phyloP scores from a whole-genome alignment of 1,284 basidiomycete species.

The Abortiporus biennis region DNA sequence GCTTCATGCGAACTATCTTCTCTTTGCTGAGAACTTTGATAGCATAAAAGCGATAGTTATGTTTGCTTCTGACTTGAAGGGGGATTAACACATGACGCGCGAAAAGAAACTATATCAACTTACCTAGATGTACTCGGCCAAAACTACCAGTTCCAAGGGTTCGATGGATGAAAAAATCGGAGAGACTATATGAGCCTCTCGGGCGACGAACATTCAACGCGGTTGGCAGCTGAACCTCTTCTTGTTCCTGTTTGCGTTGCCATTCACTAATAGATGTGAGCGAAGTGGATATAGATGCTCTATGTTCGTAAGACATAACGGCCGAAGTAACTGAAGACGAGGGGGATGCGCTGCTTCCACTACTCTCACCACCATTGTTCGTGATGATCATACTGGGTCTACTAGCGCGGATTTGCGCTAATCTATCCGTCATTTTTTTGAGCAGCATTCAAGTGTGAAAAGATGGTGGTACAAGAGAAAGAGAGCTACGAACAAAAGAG shows the following conservation, averaged over 20 bases:
- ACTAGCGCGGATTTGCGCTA: conserved; percentile 1
- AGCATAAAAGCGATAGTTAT: conserved; percentile 91
- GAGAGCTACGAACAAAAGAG: too few relatives aligned
- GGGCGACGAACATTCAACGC: conserved; percentile 38
- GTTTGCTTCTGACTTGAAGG: conserved; percentile 75
- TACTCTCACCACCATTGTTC: not conserved
- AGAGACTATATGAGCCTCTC: conserved; percentile 62
- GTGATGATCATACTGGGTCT: not conserved
- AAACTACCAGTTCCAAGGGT: conserved; percentile 93
- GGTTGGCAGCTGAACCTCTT: conserved; percentile 12
- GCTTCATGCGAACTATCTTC: conserved; percentile 93
- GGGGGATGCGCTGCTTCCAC: not conserved
- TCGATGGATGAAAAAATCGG: conserved; percentile 71
- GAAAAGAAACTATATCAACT: conserved; percentile 18
- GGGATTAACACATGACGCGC: not conserved
- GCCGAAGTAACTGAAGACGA: not conserved
- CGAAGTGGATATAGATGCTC: conserved; percentile 4
- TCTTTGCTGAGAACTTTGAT: conserved; percentile 95
- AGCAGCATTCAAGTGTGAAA: conserved; percentile 7
- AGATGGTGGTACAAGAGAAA: too few relatives aligned
- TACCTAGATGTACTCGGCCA: conserved; percentile 89
- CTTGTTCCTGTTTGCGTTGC: not conserved
- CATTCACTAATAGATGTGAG: conserved; percentile 7
- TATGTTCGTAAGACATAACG: not conserved
- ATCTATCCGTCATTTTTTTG: conserved; percentile 6